phyloP scores from a whole-genome alignment of 2,329 filamentous ascomycete species.

The Stemphylium vesicarium region DNA sequence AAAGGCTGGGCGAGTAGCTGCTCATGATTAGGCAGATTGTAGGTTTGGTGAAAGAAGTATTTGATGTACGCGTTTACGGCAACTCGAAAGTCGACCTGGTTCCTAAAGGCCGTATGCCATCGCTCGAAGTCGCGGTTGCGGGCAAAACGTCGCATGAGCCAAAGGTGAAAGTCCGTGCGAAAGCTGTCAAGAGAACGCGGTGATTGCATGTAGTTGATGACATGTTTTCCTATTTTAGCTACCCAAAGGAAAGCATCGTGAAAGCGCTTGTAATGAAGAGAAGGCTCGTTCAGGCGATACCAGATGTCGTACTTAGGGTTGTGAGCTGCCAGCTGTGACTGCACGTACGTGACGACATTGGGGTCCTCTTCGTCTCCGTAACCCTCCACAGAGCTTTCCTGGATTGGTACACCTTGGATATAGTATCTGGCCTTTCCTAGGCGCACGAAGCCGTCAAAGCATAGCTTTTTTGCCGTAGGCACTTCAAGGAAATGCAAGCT shows the following conservation, averaged over 20 bases:
- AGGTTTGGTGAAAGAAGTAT: conserved; percentile 71
- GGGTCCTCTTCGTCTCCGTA: conserved; percentile 62
- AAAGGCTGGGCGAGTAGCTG: conserved; percentile 52
- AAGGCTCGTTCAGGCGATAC: conserved; percentile 66
- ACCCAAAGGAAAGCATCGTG: conserved; percentile 72
- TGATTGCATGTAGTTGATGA: conserved; percentile 67
- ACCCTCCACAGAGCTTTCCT: conserved; percentile 67
- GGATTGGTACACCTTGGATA: conserved; percentile 64
- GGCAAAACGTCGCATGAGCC: conserved; percentile 59
- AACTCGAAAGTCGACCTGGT: conserved; percentile 65
- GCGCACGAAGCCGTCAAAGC: conserved; percentile 52
- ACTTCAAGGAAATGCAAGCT: conserved; percentile 24
- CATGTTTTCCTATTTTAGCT: conserved; percentile 72
- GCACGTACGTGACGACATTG: conserved; percentile 67
- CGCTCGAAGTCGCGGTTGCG: conserved; percentile 51
- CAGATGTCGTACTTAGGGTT: conserved; percentile 57
- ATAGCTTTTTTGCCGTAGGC: conserved; percentile 17
- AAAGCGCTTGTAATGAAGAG: conserved; percentile 67
- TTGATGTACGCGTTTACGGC: conserved; percentile 65
- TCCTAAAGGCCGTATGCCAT: conserved; percentile 60
- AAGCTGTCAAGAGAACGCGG: conserved; percentile 56
- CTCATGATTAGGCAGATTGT: conserved; percentile 54
- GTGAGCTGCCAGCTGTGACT: conserved; percentile 53
- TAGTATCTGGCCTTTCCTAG: conserved; percentile 54
- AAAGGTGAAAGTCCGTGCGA: conserved; percentile 61